Evolutionary conservation across 148 eudicot species (phyloP), one percentile per base, ranked within the genome.

Genomic region (Rhododendron vialii): DNA sequence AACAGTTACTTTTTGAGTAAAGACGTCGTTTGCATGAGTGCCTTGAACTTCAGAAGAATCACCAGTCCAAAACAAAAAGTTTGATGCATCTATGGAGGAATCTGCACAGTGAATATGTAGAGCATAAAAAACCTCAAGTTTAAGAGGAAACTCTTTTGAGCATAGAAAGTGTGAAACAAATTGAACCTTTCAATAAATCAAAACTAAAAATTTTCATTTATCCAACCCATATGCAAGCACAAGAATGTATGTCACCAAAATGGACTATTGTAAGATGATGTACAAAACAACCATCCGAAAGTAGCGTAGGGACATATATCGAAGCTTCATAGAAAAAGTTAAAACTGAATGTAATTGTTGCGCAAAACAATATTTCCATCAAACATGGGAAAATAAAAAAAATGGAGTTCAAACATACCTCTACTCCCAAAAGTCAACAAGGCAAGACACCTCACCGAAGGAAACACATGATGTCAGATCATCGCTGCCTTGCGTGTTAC

Each of bases 1-100:
- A 92, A 92, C 89, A 89, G 87, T 83, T 88, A 92, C 88, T 90
- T 91, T 90, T 90, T 89, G 91, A 80, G 87, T 82, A 92, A 93
- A 95, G 92, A 88, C 91, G 88, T 90, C 89, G 92, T 94, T 94
- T 92, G 95, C 93, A 93, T 91, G 90, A 92, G 86, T 89, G 88
- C 91, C 92, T 78, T 91, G 93, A 95, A 95, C 96, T 95, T 93
- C 94, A 87, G 95, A 93, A 91, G 90, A 93, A 89, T 94, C 98
- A 95, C 92, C 95, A 91, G 84, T 85, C 92, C 94, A 92, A 93
- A 93, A 93, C 82, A 86, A 90, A 95, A 95, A 91, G 88, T 91
- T 92, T 90, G 96, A 93, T 85, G 91, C 94, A 92, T 90, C 91
- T 92, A 95, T 69, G 92, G 86, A 88, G 87, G 88, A 88, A 95